Evolutionary conservation across 2,329 filamentous ascomycete genomes (phyloP).

Genomic region (Ambrosiella cleistominuta): DNA sequence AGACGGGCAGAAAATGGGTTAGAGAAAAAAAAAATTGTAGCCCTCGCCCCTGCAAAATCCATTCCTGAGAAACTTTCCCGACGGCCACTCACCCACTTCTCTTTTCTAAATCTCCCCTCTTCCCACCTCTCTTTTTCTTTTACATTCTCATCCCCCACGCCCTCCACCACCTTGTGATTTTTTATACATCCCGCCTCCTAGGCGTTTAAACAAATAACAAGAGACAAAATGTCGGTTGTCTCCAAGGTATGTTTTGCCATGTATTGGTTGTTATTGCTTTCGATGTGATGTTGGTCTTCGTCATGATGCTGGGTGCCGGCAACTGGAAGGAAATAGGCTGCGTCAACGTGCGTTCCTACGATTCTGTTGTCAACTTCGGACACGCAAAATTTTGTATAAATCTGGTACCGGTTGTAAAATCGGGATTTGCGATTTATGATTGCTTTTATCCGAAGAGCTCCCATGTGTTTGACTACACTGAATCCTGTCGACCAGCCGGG

Average conservation of each 20-base stretch:
- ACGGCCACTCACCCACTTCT: constrained; percentile 10
- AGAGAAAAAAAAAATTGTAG: constrained; percentile 6
- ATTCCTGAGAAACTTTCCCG: constrained; percentile 9
- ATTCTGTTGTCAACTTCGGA: no score
- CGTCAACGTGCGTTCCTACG: no score
- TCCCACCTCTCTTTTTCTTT: constrained; percentile 12
- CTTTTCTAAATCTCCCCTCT: constrained; percentile 13
- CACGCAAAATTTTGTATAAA: no score
- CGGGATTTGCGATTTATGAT: no score
- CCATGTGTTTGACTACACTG: no score
- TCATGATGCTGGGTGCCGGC: background rate
- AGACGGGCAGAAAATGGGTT: background rate
- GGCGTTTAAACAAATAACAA: constrained; percentile 18
- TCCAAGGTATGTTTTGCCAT: constrained; percentile 33
- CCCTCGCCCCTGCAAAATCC: constrained; percentile 11
- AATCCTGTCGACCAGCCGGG: no score
- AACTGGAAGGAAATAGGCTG: background rate
- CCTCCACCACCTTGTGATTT: constrained; percentile 13
- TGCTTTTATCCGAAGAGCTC: no score
- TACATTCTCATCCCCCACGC: constrained; percentile 10
- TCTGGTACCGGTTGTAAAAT: no score
- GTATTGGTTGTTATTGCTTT: background rate
- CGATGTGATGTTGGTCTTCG: background rate
- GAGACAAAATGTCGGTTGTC: constrained; percentile 45
- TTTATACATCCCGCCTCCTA: constrained; percentile 13